Evolutionary conservation across 129 eudicot genomes (phyloP).

Genomic region (Flaveria sonorensis): DNA sequence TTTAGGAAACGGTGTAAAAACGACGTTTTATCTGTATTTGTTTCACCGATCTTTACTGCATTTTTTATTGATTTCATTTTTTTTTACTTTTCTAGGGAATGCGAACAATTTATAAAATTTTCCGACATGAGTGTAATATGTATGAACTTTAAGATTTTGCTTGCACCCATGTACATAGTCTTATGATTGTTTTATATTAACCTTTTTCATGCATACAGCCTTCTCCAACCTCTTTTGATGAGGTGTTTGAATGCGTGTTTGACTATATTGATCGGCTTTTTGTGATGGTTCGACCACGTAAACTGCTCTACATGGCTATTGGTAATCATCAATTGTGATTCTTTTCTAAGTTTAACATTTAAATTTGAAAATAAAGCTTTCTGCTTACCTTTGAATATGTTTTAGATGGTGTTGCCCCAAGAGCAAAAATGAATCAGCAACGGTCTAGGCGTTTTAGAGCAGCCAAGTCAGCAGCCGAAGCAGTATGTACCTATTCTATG

Average conservation of each 20-base stretch:
- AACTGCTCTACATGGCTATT: slow-evolving; percentile 92
- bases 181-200: not conserved
- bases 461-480: slow-evolving; percentile 95
- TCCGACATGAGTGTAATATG: not conserved
- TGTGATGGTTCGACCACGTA: slow-evolving; percentile 93
- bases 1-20: not conserved
- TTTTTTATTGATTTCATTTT: not conserved
- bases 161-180: not conserved
- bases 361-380: not conserved
- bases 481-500: slow-evolving; percentile 50
- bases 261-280: slow-evolving; percentile 96
- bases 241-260: slow-evolving; percentile 89
- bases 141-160: slow-evolving; percentile 3
- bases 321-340: slow-evolving; percentile 52
- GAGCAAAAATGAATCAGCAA: slow-evolving; percentile 99
- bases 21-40: not conserved
- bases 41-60: not conserved
- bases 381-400: slow-evolving; percentile 25
- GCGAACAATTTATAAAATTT: not conserved
- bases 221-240: slow-evolving; percentile 84
- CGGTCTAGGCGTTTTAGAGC: slow-evolving; percentile 97
- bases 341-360: not conserved
- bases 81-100: not conserved
- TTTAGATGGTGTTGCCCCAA: slow-evolving; percentile 98
- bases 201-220: slow-evolving; percentile 58